Conservation (phyloP, 2,329 filamentous ascomycete species). For the Aspergillus eucalypticola region DNA sequence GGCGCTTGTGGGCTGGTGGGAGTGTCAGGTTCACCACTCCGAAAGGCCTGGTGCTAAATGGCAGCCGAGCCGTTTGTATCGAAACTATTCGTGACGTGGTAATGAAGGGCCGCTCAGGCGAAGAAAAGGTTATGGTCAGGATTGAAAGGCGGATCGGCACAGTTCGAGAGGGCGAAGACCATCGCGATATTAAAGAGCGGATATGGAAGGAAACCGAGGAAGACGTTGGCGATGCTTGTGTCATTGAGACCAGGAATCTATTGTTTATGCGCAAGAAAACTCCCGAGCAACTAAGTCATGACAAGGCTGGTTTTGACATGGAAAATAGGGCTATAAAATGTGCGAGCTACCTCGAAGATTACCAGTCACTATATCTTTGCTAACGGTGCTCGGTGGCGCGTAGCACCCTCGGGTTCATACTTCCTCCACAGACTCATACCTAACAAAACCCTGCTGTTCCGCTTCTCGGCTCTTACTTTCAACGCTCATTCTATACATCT, state of each 20-base stretch:
- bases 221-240: conserved; percentile 44
- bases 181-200: conserved; percentile 38
- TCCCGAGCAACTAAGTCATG: conserved; percentile 34
- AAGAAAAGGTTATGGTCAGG: conserved; percentile 61
- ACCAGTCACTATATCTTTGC: conserved; percentile 13
- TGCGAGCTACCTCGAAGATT: conserved; percentile 27
- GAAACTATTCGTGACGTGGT: conserved; percentile 52
- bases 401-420: conserved; percentile 54
- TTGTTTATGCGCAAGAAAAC: conserved; percentile 62
- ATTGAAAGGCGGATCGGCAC: conserved; percentile 56
- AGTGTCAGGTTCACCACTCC: conserved; percentile 57
- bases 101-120: conserved; percentile 53
- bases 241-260: conserved; percentile 62
- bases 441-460: conserved; percentile 73
- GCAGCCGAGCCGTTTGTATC: conserved; percentile 43
- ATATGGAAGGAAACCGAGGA: conserved; percentile 48
- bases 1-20: conserved; percentile 89
- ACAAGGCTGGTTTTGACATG: conserved; percentile 26
- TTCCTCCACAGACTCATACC: conserved; percentile 65
- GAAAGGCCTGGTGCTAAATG: conserved; percentile 33
- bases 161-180: conserved; percentile 39
- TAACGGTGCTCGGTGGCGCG: conserved; percentile 18
- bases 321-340: conserved; percentile 35
- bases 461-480: conserved; percentile 86
- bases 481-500: conserved; percentile 93